Percentiles rank a stretch among this genome's conserved stretches.
phyloP scores from a whole-genome alignment of 2,329 filamentous ascomycete species.

The Colletotrichum kahawae region DNA sequence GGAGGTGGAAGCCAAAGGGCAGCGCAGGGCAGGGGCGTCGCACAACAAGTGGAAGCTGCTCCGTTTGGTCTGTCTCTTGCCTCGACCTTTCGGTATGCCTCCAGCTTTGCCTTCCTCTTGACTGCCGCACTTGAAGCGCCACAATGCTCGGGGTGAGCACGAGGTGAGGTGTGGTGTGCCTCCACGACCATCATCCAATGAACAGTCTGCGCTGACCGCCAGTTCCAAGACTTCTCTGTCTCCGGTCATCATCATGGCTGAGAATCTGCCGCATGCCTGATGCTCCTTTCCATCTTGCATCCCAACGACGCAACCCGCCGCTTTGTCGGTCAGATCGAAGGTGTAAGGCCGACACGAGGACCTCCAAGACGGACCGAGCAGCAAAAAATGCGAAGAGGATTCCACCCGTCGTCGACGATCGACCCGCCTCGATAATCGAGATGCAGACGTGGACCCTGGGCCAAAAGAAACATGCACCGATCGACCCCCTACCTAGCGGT shows the following conservation, averaged over 20 bases:
- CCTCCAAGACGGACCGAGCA: background rate
- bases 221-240: background rate
- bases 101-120: background rate
- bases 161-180: background rate
- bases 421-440: constrained; percentile 2
- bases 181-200: background rate
- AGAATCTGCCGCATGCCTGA: background rate
- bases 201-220: background rate
- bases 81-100: background rate
- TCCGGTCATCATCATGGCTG: background rate
- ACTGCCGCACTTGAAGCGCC: background rate
- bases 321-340: background rate
- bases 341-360: background rate
- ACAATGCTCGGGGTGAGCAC: background rate
- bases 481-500: background rate
- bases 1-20: background rate
- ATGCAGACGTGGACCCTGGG: background rate
- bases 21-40: background rate
- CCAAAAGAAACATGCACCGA: background rate
- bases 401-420: background rate
- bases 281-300: background rate
- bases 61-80: background rate
- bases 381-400: background rate
- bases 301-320: background rate
- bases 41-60: background rate